These are phyloP conservation scores for Tolypocladium endophyticum DNA, from an alignment of 2,329 filamentous ascomycete genomes.

Conservation along the genomic window DNA sequence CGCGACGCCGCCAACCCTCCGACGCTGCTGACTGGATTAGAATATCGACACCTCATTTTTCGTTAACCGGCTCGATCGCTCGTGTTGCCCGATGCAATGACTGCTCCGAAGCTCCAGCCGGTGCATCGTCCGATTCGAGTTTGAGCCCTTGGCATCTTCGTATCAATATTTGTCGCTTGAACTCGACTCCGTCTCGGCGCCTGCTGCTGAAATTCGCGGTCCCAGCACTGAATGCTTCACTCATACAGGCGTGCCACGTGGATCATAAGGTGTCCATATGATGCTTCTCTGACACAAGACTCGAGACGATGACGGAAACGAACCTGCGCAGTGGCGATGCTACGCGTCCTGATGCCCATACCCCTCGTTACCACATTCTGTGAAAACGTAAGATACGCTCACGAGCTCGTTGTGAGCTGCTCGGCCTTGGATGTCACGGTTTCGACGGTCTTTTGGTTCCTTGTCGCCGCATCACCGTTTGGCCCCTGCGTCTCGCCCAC, in stretches of 20 bases:
- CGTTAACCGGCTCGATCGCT: background rate
- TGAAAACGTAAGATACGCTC: background rate
- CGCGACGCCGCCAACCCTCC: background rate
- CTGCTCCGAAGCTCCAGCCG: background rate
- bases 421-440: background rate
- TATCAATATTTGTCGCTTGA: background rate
- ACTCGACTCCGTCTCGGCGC: background rate
- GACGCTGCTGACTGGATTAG: background rate
- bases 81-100: background rate
- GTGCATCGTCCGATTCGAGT: background rate
- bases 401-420: background rate
- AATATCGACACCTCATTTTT: background rate
- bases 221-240: background rate
- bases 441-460: background rate
- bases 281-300: background rate
- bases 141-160: background rate
- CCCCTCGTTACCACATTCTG: background rate
- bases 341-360: background rate
- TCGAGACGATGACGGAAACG: background rate
- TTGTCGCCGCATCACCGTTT: background rate
- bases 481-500: slow-evolving; percentile 13
- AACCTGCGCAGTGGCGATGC: background rate
- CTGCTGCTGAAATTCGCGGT: background rate
- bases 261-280: background rate
- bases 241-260: background rate